Percentiles rank a stretch among this genome's conserved stretches.
These are phyloP conservation scores for Diaporthe citri DNA, from an alignment of 2,329 filamentous ascomycete species.

Conservation along the genomic window DNA sequence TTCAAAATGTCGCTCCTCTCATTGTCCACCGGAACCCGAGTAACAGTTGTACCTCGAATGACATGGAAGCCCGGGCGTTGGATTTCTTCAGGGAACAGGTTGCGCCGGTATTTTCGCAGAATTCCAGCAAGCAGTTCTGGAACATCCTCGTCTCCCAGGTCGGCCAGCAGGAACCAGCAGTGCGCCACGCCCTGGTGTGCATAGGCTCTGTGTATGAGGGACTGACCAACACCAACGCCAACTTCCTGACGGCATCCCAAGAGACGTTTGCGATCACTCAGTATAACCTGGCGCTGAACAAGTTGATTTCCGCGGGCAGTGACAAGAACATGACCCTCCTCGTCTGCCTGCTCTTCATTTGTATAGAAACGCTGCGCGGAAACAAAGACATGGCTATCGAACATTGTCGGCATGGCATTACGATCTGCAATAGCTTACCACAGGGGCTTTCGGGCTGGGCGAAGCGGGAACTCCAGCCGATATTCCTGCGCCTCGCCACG, in stretches of 20 bases:
- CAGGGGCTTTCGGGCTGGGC: constrained; percentile 35
- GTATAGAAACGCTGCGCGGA: constrained; percentile 62
- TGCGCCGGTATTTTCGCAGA: constrained; percentile 56
- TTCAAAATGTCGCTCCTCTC: neutral
- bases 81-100: constrained; percentile 55
- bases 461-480: constrained; percentile 56
- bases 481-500: constrained; percentile 58
- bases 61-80: constrained; percentile 36
- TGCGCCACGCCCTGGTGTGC: constrained; percentile 63
- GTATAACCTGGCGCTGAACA: constrained; percentile 62
- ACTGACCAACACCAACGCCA: constrained; percentile 41
- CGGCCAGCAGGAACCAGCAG: constrained; percentile 58
- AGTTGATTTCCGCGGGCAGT: constrained; percentile 53
- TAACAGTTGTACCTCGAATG: neutral
- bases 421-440: constrained; percentile 40
- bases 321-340: constrained; percentile 54
- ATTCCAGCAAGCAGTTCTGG: constrained; percentile 60
- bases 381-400: constrained; percentile 54
- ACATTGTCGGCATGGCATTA: constrained; percentile 48
- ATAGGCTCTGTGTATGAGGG: constrained; percentile 62
- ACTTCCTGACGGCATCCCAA: constrained; percentile 43
- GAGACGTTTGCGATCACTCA: constrained; percentile 56
- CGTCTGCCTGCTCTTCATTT: constrained; percentile 63
- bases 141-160: constrained; percentile 59
- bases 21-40: neutral